Base-by-base conservation (phyloP, 2,329 filamentous ascomycete species). In the Claviceps pazoutovae region DNA sequence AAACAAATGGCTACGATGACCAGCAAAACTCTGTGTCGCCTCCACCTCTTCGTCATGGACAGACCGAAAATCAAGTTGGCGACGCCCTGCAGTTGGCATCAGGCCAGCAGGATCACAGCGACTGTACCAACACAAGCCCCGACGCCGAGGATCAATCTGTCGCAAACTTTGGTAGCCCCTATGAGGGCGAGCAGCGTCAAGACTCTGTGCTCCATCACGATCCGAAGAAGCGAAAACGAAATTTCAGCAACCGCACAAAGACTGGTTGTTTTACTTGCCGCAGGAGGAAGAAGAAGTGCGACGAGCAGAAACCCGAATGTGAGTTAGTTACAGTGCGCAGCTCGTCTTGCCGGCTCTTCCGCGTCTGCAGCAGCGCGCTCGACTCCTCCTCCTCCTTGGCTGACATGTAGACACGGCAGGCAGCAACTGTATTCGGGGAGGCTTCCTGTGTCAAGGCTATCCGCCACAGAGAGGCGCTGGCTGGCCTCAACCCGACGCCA, bases 211-310 rank as follows among this genome's bases (percentile, higher is more conserved):
- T 79, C 38, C 77, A 80, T 60, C 75, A 76, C 5, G 80, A 83
- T 57, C 73, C 77, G 4, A 85, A 85, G 66, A 85, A 84, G 66
- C 71, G 83, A 48, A 87, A 87, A 67, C 76, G 84, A 41, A 87
- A 88, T 62, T 97, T 96, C 62, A 95, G 88, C 70, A 95, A 96
- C 67, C 79, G 91, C 54, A 96, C 91, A 19, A 97, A 97, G 71
- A 96, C 90, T 9, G 89, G 90, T 36, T 97, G 91, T 66, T 81
- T 95, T 68, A 97, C 91, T 5, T 97, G 91, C 66, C 79, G 91
- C 54, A 80, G 81, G 64, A 79, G 91, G 54, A 97, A 97, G 77
- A 97, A 97, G 80, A 97, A 97, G 70, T 97, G 93, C 64, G 91
- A 97, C 64, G 93, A 97, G 71, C 79, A 79, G 51, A 94, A 95